These are phyloP conservation scores for Lecanicillium sp. DNA, from an alignment of 2,329 filamentous ascomycete species.

Conservation along the genomic window DNA sequence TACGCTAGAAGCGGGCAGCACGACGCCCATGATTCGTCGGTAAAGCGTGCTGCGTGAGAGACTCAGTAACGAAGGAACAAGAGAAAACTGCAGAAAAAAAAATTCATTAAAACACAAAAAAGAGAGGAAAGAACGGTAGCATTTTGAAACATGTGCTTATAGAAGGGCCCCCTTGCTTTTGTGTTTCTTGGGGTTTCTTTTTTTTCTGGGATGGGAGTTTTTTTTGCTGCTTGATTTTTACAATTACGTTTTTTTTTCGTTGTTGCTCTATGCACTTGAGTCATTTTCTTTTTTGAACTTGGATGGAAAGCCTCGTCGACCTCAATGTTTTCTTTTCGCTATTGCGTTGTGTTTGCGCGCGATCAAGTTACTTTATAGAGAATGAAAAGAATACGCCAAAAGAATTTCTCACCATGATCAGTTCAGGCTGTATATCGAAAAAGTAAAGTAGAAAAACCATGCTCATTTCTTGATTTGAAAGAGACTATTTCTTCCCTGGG, in stretches of 20 bases:
- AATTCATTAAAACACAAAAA: neutral
- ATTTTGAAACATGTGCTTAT: too few relatives aligned
- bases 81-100: neutral
- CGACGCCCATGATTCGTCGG: neutral
- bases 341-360: too few relatives aligned
- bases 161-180: too few relatives aligned
- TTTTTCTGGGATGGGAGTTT: neutral
- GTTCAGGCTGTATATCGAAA: too few relatives aligned
- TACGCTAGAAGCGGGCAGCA: neutral
- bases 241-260: neutral
- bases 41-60: neutral
- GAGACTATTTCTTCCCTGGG: too few relatives aligned
- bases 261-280: too few relatives aligned
- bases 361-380: neutral
- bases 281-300: neutral
- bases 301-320: too few relatives aligned
- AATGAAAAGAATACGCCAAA: slow-evolving; percentile 3
- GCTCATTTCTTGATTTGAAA: too few relatives aligned
- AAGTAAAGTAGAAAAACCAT: too few relatives aligned
- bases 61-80: neutral
- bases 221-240: neutral
- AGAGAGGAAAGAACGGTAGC: neutral
- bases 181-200: too few relatives aligned
- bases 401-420: too few relatives aligned
- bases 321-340: too few relatives aligned